Conservation (phyloP, 1,284 basidiomycete species). For the Ustilago nuda region DNA sequence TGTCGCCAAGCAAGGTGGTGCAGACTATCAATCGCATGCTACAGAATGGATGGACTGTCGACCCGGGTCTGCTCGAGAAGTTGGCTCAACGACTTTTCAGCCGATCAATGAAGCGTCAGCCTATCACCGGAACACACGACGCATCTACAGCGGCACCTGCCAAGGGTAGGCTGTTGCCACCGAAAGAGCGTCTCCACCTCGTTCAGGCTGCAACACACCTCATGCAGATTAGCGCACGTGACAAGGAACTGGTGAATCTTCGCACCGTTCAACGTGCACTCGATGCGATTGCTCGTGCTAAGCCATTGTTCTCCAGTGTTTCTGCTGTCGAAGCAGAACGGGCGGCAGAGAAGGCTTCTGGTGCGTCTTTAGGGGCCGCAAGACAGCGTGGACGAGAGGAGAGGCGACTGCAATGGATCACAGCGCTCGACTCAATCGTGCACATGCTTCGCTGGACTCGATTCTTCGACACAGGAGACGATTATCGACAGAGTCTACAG, state of each 20-base stretch:
- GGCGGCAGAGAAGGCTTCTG: neutral
- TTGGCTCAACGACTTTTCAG: slow-evolving; percentile 20
- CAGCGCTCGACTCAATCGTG: slow-evolving; percentile 30
- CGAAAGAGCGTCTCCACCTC: slow-evolving; percentile 5
- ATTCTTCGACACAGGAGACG: slow-evolving; percentile 41
- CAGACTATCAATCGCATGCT: slow-evolving; percentile 7
- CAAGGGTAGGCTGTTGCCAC: neutral
- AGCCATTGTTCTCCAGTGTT: neutral
- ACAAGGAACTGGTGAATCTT: slow-evolving; percentile 34
- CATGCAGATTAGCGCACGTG: slow-evolving; percentile 20
- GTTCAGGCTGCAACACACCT: slow-evolving; percentile 21
- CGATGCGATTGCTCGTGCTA: slow-evolving; percentile 5
- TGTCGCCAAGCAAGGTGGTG: slow-evolving; percentile 14
- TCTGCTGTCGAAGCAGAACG: neutral
- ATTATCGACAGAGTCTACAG: slow-evolving; percentile 23
- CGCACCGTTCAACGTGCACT: slow-evolving; percentile 24
- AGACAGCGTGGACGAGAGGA: slow-evolving; percentile 12
- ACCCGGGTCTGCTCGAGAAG: slow-evolving; percentile 27
- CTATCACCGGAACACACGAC: neutral
- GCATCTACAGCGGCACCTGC: neutral
- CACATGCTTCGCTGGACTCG: slow-evolving; percentile 34
- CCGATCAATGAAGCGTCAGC: slow-evolving; percentile 3
- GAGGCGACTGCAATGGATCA: slow-evolving; percentile 21
- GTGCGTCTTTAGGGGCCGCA: neutral
- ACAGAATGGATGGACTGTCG: slow-evolving; percentile 14